Conservation (phyloP, 2,329 filamentous ascomycete genomes). For the Rachicladosporium sp. region DNA sequence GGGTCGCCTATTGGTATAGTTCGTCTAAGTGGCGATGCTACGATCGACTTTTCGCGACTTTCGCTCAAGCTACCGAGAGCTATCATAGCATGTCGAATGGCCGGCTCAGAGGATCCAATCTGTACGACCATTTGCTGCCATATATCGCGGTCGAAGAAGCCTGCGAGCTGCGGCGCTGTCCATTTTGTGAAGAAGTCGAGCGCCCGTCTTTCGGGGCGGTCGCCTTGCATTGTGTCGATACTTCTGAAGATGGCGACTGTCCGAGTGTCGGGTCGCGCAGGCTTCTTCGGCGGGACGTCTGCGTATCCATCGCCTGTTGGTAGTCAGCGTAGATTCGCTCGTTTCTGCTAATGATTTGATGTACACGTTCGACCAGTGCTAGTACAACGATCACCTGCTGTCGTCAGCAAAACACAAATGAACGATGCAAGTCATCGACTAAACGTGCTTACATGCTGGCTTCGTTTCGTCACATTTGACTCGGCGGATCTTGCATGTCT, state of each 20-base stretch:
- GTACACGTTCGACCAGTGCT: slow-evolving; percentile 25
- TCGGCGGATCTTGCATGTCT: slow-evolving; percentile 16
- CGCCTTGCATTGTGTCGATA: neutral
- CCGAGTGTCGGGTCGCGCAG: neutral
- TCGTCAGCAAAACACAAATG: too few species aligned
- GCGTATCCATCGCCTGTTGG: slow-evolving; percentile 19
- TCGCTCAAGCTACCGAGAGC: slow-evolving; percentile 7
- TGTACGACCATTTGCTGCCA: slow-evolving; percentile 9
- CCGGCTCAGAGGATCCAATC: slow-evolving; percentile 5
- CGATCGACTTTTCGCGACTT: neutral
- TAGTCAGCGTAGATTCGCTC: too few species aligned
- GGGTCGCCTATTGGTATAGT: neutral
- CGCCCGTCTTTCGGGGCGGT: slow-evolving; percentile 6
- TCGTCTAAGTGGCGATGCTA: neutral
- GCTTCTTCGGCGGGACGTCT: neutral
- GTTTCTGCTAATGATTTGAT: too few species aligned
- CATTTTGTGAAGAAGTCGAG: slow-evolving; percentile 11
- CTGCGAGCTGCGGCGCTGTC: slow-evolving; percentile 9
- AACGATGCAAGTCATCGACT: too few species aligned
- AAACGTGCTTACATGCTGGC: slow-evolving; percentile 18
- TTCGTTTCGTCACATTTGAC: slow-evolving; percentile 27
- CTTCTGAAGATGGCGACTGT: neutral
- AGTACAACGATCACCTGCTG: slow-evolving; percentile 13
- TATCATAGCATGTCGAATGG: slow-evolving; percentile 7
- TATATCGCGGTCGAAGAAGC: slow-evolving; percentile 7